Evolutionary conservation across 768 basidiomycete species (phyloP), one percentile per base, ranked within the genome.

Genomic region (Lentinula raphanica): DNA sequence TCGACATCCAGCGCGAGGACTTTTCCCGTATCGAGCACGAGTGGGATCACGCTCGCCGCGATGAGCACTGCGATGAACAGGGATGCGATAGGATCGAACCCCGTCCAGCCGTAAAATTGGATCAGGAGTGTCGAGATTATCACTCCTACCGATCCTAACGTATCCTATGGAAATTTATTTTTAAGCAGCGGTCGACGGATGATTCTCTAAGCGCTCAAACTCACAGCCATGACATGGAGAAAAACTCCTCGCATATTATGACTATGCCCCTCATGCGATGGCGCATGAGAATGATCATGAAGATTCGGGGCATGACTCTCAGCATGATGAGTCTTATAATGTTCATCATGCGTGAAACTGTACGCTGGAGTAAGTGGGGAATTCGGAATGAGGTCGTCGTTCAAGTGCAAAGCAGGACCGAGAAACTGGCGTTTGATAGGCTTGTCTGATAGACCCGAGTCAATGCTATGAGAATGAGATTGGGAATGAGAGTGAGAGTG

Each of bases 201-300:
- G 2, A 12, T 0, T 19, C n/a, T 17, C 6, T 49, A 12, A 8
- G 27, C 17, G 44, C 54, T 27, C 49, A 5, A 45, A 70, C 85
- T 63, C 73, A 92, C 91, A 58, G 94, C 94, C 87, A 97, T 88
- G 48, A 99, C 96, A 67, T 99, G 96, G 57, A 98, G 73, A 70
- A 99, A 99, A 64, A 99, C 94, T 17, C 97, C 97, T 32, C 94
- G 89, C 97, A 99, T 99, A 69, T 99, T 99, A 70, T 98, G 93
- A 71, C 91, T 93, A 66, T 96, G 94, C 0, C 91, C 88, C 70
- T 94, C 89, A 63, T 87, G 88, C 11, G 75, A 71, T 29, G 78
- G 78, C 40, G 72, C 69, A 65, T 82, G 85, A 2, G 72, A 69
- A 68, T 86, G 83, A 48, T 79, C 72, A 61, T 83, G 80, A 49